Conservation (phyloP, 139 green algal species). For the Mychonastes homosphaera region DNA sequence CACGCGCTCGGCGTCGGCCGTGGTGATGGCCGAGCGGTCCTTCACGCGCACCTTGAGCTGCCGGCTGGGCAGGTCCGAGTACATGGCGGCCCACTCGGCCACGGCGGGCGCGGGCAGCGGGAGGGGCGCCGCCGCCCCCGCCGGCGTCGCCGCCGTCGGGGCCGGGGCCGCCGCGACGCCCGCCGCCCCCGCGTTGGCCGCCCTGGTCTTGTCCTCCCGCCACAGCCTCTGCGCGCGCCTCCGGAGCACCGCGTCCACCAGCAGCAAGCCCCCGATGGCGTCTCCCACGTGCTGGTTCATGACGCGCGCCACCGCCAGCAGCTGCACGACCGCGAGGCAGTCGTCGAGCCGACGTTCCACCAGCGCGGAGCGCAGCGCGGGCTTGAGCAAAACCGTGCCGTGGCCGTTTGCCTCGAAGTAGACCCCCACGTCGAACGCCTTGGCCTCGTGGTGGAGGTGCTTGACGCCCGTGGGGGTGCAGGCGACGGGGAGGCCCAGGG, state of each 20-base stretch:
- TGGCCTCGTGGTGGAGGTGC: constrained; percentile 71
- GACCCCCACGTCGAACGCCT: constrained; percentile 80
- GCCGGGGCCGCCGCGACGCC: no score
- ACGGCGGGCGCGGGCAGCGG: no score
- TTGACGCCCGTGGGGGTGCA: constrained; percentile 81
- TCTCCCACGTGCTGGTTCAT: constrained; percentile 93
- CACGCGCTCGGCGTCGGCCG: constrained; percentile 60
- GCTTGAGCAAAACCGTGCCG: constrained; percentile 83
- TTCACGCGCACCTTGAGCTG: constrained; percentile 77
- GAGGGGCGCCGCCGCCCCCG: no score
- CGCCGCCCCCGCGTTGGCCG: no score
- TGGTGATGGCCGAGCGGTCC: constrained; percentile 57
- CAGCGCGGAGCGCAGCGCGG: constrained; percentile 16
- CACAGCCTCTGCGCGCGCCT: background rate
- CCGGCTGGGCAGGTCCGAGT: constrained; percentile 75
- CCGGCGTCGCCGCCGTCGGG: no score
- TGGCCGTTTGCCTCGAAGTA: constrained; percentile 99
- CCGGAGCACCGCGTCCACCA: constrained; percentile 76
- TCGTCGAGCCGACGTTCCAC: constrained; percentile 6
- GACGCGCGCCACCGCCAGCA: constrained; percentile 53
- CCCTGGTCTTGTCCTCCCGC: background rate
- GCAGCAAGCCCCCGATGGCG: constrained; percentile 73
- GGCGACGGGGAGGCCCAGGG: constrained; percentile 31
- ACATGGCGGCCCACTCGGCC: constrained; percentile 68
- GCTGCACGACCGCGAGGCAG: constrained; percentile 19